Evolutionary conservation across 441 rosid species (phyloP), one percentile per base, ranked within the genome.

Genomic region (Pelargonium australe): DNA sequence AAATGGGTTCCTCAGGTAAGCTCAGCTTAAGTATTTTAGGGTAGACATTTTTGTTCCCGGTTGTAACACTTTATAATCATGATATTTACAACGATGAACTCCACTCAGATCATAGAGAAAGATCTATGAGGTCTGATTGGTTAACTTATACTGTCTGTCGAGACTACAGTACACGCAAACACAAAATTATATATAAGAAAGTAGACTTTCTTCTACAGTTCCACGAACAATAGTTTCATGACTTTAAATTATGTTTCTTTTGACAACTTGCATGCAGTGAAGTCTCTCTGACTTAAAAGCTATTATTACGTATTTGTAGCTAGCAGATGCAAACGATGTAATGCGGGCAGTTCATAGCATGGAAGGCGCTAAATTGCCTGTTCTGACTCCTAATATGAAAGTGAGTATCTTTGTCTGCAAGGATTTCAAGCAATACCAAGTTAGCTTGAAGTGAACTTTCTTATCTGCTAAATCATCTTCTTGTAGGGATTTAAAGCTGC

Each of bases 1-100:
- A 95, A 90, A 82, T 95, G 96, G 97, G 96, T 91, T 80, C 97
- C 97, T 65, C 97, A 88, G 97, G 99, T 94, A 84, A 47, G 16
- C 61, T 44, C 43, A 64, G 51, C 44, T 65, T 61, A 47, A 53
- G 10, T 25, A 57, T 19, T 49, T 61, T 28, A 69, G 20, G 45
- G 14, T 51, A 61, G 68, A 73, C n/a, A 41, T 34, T 8, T 37
- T 71, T 4, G 9, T 60, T 64, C n/a, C 9, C 6, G 5, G 10
- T 2, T 13, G 16, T 7, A 7, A 55, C 7, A 7, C 7, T 55
- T 55, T 55, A 55, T 5, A 55, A n/a, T 13, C 16, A 2, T 13
- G 10, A 17, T 57, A 7, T 57, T 57, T 19, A 57, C 28, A 47
- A 47, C 13, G 55, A 47, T 47, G 13, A 47, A 47, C 55, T 47